Evolutionary conservation across 345 rosid species (phyloP), one percentile per base, ranked within the genome.

Genomic region (Eucalyptus caleyi): DNA sequence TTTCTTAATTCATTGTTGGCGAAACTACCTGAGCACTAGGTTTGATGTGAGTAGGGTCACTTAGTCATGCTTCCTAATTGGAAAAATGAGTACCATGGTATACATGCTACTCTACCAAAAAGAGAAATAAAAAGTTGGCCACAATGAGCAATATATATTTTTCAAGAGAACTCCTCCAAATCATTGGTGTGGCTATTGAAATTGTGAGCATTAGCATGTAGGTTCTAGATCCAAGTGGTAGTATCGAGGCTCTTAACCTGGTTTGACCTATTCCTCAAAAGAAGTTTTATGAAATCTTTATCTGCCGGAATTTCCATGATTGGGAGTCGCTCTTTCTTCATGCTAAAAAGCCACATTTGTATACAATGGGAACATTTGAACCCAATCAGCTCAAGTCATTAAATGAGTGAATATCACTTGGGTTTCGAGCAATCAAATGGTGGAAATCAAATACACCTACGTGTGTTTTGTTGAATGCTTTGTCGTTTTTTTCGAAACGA

Each of bases 181-280:
- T 7, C 40, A 67, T n/a, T n/a, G 19, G 18, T 1, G 2, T 67
- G 77, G 9, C 2, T 67, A n/a, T 67, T 1, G 21, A 8, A 67
- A n/a, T 67, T 2, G 4, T 4, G 40, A 67, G 11, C 21, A n/a
- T 65, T 8, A 15, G 77, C 21, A n/a, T n/a, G 2, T 67, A n/a
- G 10, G 40, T 67, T 67, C 6, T 0, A 67, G 11, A 67, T 67
- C 11, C 40, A 67, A n/a, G 37, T 3, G 3, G 0, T 16, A 16
- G 6, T n/a, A 6, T n/a, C 1, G 0, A 4, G 21, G 23, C 21
- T 8, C 21, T 8, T 67, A n/a, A 32, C 11, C 2, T 24, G 3
- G 1, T 56, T 56, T 56, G 27, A 26, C 62, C 30, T 23, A 56
- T 24, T 56, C 3, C 62, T 56, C 13, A 0, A 23, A 56, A 56